Evolutionary conservation across 2,329 filamentous ascomycete species (phyloP), one percentile per base, ranked within the genome.

Genomic region (Tolypocladium ophioglossoides): DNA sequence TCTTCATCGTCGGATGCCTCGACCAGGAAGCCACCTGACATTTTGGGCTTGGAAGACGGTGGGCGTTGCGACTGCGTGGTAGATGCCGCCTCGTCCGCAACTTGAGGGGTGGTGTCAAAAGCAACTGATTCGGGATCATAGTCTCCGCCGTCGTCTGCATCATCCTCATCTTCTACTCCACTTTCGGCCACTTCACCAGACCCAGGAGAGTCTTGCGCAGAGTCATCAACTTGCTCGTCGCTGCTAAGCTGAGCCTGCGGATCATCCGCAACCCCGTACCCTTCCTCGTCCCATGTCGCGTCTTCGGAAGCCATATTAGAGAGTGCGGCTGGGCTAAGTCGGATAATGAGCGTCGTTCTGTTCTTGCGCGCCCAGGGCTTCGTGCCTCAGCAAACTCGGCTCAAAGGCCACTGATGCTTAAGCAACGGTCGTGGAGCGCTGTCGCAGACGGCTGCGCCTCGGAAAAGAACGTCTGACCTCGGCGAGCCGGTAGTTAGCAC

Each of bases 1-100:
- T 83, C 80, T 32, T 82, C 80, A 37, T 80, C 78, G 59, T 83
- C 80, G 34, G 79, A 83, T 53, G 78, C 80, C 65, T 77, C 79
- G 62, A 83, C 74, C 64, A 83, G 69, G 68, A 84, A 84, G 47
- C 80, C 80, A 44, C 79, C 80, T 27, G 78, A 76, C 57, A 76
- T 80, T 67, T 81, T 82, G 37, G 78, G 82, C 68, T 85, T 86
- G 56, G 69, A 61, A 5, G 69, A 60, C 5, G 65, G 38, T 56
- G 62, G 60, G 53, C 60, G 63, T 56, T 67, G 68, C 18, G 62
- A 60, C 30, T 61, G 59, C 34, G 62, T 61, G 35, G 64, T 58
- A 39, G 65, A 61, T 49, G 63, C 60, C 46, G 61, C 54, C 56
- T 62, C 61, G 55, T 68, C 64, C 54, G 63, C 52, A 49, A 61